phyloP scores from a whole-genome alignment of 306 rosid genomes.

The Dalbergia oliveri region DNA sequence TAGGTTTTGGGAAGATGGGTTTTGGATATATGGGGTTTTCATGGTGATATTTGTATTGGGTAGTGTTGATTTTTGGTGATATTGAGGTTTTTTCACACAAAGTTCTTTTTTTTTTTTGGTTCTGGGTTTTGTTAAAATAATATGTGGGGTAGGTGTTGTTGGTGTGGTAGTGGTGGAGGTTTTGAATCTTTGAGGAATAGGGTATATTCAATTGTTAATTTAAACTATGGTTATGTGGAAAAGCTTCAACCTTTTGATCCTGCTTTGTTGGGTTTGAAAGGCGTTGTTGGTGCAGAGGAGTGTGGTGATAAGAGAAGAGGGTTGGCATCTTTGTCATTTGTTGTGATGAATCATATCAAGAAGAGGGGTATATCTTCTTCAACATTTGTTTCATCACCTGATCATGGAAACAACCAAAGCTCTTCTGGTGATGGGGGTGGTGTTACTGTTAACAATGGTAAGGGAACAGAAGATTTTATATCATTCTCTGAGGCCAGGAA shows the following conservation, averaged over 20 bases:
- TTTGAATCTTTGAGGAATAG: constrained; percentile 45
- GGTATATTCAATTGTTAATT: constrained; percentile 43
- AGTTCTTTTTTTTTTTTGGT: too few species aligned
- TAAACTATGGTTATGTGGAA: constrained; percentile 25
- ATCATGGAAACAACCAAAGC: background rate
- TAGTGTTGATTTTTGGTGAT: constrained; percentile 19
- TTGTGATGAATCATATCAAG: constrained; percentile 46
- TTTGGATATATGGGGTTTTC: constrained; percentile 10
- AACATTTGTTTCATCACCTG: constrained; percentile 9
- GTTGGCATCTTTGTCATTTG: constrained; percentile 24
- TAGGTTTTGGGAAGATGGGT: constrained; percentile 18
- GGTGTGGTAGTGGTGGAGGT: constrained; percentile 25
- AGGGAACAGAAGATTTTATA: constrained; percentile 51
- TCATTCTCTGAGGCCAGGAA: constrained; percentile 78
- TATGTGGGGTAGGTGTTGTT: constrained; percentile 65
- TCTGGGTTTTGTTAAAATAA: constrained; percentile 16
- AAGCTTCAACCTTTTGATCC: constrained; percentile 44
- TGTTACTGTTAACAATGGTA: constrained; percentile 22
- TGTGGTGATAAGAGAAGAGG: constrained; percentile 35
- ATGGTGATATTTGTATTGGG: background rate
- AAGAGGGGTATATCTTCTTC: constrained; percentile 50
- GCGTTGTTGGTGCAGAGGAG: constrained; percentile 33
- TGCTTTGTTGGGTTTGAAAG: constrained; percentile 44
- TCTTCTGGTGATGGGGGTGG: constrained; percentile 24
- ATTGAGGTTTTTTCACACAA: background rate